phyloP scores from a whole-genome alignment of 164 flowering plant genomes.

The grape (Vitis vinifera) region ASM3070453v1 NC_081813.1:5301501-5302000 shows the following conservation, averaged over 20 bases:
- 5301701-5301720: slow-evolving; percentile 40
- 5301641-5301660: slow-evolving; percentile 65
- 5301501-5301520: slow-evolving; percentile 57
- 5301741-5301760: slow-evolving; percentile 46
- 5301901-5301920: slow-evolving; percentile 21
- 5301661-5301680: slow-evolving; percentile 60
- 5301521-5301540: slow-evolving; percentile 64
- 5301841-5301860: slow-evolving; percentile 24
- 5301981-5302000: slow-evolving; percentile 14
- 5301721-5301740: slow-evolving; percentile 50
- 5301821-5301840: background rate
- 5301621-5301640: slow-evolving; percentile 59
- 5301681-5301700: slow-evolving; percentile 62
- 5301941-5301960: slow-evolving; percentile 22
- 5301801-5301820: too few relatives aligned
- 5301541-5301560: slow-evolving; percentile 55
- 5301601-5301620: slow-evolving; percentile 73
- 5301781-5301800: too few relatives aligned
- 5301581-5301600: slow-evolving; percentile 72
- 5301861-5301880: slow-evolving; percentile 28
- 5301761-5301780: background rate
- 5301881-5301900: slow-evolving; percentile 26
- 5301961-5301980: slow-evolving; percentile 23
- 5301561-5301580: slow-evolving; percentile 51
- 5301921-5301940: slow-evolving; percentile 19